Conservation (phyloP, 495 filamentous ascomycete genomes). For the Penicillium pancosmium region DNA sequence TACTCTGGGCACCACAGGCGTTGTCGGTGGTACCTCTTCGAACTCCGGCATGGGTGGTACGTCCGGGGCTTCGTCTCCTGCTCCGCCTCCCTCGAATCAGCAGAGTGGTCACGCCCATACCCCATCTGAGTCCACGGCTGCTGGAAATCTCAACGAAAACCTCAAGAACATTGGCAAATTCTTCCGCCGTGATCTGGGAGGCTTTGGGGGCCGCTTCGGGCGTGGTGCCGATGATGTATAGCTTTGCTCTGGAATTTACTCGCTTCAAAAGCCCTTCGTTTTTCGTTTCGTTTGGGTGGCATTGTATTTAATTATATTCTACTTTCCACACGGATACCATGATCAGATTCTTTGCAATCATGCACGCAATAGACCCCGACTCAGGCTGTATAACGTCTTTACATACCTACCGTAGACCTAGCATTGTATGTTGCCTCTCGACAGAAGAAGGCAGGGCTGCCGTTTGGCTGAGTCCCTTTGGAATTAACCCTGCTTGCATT, state of each 20-base stretch:
- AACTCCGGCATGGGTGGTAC: slow-evolving; percentile 17
- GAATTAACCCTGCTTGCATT: too few relatives aligned
- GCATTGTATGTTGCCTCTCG: too few relatives aligned
- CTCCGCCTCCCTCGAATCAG: slow-evolving; percentile 16
- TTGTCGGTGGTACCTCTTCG: slow-evolving; percentile 20
- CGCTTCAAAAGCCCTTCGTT: neutral
- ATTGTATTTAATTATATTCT: slow-evolving; percentile 9
- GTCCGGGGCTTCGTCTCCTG: slow-evolving; percentile 26
- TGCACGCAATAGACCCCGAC: neutral
- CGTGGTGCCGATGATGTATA: slow-evolving; percentile 40
- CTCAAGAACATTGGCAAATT: slow-evolving; percentile 95
- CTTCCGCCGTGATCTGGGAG: slow-evolving; percentile 85
- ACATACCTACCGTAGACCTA: too few relatives aligned
- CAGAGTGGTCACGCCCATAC: slow-evolving; percentile 20
- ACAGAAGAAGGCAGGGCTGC: too few relatives aligned
- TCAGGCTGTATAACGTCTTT: neutral
- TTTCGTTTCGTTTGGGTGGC: neutral
- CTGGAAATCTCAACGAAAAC: slow-evolving; percentile 81
- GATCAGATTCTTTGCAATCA: neutral
- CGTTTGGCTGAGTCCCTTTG: too few relatives aligned
- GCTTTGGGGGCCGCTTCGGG: slow-evolving; percentile 75
- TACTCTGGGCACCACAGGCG: slow-evolving; percentile 32
- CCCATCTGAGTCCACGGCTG: slow-evolving; percentile 33
- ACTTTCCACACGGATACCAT: slow-evolving; percentile 4
- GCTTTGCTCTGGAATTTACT: neutral